Conservation (phyloP, 2,329 filamentous ascomycete species). For the Magnaporthales sp. region DNA sequence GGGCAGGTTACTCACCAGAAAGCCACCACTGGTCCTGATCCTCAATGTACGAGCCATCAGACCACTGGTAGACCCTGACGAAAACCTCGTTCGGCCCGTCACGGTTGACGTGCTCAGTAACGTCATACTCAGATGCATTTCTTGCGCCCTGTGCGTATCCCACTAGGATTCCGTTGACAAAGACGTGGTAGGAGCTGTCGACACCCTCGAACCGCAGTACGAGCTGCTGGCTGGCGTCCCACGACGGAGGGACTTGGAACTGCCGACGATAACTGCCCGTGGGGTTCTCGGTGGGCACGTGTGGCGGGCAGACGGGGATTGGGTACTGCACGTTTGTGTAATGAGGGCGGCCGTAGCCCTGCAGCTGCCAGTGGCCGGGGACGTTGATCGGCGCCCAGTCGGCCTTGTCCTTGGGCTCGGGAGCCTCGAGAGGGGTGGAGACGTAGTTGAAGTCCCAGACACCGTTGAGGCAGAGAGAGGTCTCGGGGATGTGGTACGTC, state of each 20-base stretch:
- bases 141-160: conserved; percentile 62
- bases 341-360: conserved; percentile 57
- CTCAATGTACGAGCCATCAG: conserved; percentile 60
- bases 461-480: conserved; percentile 42
- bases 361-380: conserved; percentile 62
- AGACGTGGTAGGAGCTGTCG: conserved; percentile 62
- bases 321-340: conserved; percentile 63
- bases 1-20: conserved; percentile 33
- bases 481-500: conserved; percentile 43
- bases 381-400: conserved; percentile 46
- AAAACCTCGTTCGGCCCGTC: conserved; percentile 43
- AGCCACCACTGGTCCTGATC: conserved; percentile 65
- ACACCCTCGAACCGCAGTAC: conserved; percentile 63
- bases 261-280: conserved; percentile 52
- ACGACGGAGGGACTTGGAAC: conserved; percentile 43
- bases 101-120: conserved; percentile 37
- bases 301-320: conserved; percentile 56
- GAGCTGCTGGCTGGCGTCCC: conserved; percentile 37
- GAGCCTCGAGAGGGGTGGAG: conserved; percentile 34
- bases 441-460: conserved; percentile 47
- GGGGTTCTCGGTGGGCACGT: conserved; percentile 53
- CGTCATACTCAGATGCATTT: conserved; percentile 62
- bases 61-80: conserved; percentile 64
- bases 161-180: conserved; percentile 53
- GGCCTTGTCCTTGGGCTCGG: conserved; percentile 20